Evolutionary conservation across 345 rosid species (phyloP), one percentile per base, ranked within the genome.

Genomic region (Leavenworthia alabamica): DNA sequence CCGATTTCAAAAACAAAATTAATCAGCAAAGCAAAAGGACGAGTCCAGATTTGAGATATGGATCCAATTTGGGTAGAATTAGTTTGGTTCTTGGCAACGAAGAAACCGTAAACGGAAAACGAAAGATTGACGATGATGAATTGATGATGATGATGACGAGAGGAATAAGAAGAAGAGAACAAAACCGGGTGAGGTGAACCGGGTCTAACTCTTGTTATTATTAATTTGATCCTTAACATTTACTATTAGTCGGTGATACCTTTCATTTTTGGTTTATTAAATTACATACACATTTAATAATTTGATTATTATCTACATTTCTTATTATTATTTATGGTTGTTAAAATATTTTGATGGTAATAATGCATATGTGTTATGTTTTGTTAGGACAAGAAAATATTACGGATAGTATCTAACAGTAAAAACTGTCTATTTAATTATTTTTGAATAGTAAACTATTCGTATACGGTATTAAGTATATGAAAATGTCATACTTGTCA

Each of bases 1-100:
- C 87, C 73, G 79, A 75, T 78, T 5, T 37, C 8, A 75, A 12
- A 47, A 26, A 62, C 22, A 40, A 40, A 78, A 11, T n/a, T 43
- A 73, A 76, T 56, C 60, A 13, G 60, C 8, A 40, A 33, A 33
- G 43, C 19, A n/a, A 37, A 47, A 6, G 33, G n/a, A 15, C 8
- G 67, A 62, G 29, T 19, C 31, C 32, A 39, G 60, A 40, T 51
- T 27, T 9, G 31, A 40, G 60, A 51, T 40, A 51, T 51, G 60
- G 68, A 63, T 63, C 49, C 60, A 27, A 51, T 39, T 28, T 1
- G 16, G 26, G 66, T 13, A 4, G 19, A 43, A 17, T n/a, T 39
- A 59, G 59, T 50, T 28, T 32, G 50, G 28, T 50, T 50, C 49
- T 51, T 51, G 59, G 22, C 28, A 50, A 7, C 40, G 58, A 62